These are phyloP conservation scores for Auxenochlorella pyrenoidosa DNA, from an alignment of 139 green algal genomes.

Conservation along the genomic window DNA sequence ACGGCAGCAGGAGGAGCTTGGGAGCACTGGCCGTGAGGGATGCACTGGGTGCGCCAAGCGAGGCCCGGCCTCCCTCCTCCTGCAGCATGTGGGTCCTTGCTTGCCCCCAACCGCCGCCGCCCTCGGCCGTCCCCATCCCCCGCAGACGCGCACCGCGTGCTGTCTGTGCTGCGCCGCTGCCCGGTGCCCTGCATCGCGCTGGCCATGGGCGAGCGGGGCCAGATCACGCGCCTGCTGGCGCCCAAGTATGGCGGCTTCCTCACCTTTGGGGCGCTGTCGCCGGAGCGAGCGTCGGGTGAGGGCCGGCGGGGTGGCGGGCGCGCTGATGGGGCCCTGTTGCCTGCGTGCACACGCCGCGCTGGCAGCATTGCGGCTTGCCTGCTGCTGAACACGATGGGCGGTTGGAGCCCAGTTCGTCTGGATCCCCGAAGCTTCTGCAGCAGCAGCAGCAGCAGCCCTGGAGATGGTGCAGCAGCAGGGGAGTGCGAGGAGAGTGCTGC, in stretches of 20 bases:
- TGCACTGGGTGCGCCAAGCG: background rate
- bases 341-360: background rate
- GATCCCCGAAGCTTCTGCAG: background rate
- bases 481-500: too few species aligned
- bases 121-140: too few species aligned
- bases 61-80: too few species aligned
- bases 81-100: background rate
- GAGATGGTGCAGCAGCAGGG: too few species aligned
- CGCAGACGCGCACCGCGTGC: constrained; percentile 60
- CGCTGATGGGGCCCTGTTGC: background rate
- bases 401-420: too few species aligned
- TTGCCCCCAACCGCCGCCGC: too few species aligned
- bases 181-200: constrained; percentile 88
- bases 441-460: too few species aligned
- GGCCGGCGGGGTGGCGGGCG: too few species aligned
- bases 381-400: background rate
- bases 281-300: constrained; percentile 56
- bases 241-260: constrained; percentile 95
- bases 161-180: constrained; percentile 67
- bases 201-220: constrained; percentile 92
- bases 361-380: background rate
- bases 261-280: constrained; percentile 92
- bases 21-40: background rate
- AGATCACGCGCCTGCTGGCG: constrained; percentile 88
- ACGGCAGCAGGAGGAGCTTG: background rate